A percentile compares a stretch with the other conserved stretches of the same genome.
Evolutionary conservation across 768 basidiomycete genomes (phyloP).

Genomic region (Mycena maculata): DNA sequence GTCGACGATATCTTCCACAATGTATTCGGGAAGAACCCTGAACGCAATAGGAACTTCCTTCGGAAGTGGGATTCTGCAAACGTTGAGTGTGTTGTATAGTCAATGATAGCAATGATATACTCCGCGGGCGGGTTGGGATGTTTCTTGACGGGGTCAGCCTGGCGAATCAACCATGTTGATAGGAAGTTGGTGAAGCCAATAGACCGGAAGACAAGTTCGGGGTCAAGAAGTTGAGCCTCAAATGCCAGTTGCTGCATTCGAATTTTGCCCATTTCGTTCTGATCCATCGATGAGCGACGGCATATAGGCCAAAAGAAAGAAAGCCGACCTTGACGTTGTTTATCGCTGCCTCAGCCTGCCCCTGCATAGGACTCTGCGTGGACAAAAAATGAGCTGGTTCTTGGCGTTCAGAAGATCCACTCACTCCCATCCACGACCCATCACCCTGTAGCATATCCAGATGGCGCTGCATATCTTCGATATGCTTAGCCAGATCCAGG

Average conservation of each 20-base stretch:
- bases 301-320: background rate
- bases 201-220: conserved; percentile 81
- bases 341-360: conserved; percentile 81
- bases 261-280: conserved; percentile 78
- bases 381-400: background rate
- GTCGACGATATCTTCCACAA: conserved; percentile 93
- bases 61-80: conserved; percentile 83
- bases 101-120: conserved; percentile 57
- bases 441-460: conserved; percentile 81
- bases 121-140: conserved; percentile 78
- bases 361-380: conserved; percentile 73
- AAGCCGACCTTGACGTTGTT: conserved; percentile 76
- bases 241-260: conserved; percentile 82
- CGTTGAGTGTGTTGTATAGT: background rate
- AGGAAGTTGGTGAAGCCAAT: conserved; percentile 90
- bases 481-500: conserved; percentile 77
- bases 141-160: conserved; percentile 82
- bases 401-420: conserved; percentile 37
- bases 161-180: conserved; percentile 93
- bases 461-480: conserved; percentile 82
- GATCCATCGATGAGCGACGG: conserved; percentile 1
- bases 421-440: conserved; percentile 85
- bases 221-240: conserved; percentile 88
- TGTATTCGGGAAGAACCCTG: conserved; percentile 91
- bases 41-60: conserved; percentile 87